Base-by-base conservation (phyloP, 2,329 filamentous ascomycete genomes). In the Bipolaris gigantea region DNA sequence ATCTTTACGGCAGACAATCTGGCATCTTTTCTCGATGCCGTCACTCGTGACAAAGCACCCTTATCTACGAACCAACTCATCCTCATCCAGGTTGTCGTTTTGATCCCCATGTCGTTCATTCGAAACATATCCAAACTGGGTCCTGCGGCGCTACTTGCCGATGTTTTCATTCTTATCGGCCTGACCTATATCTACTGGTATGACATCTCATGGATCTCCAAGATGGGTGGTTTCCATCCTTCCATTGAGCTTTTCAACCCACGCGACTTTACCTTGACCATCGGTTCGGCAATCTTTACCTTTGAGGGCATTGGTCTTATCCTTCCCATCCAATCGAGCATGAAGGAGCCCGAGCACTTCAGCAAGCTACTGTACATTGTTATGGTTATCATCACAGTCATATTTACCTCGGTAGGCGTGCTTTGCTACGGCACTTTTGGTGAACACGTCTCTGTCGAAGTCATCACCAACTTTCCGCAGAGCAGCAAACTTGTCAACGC, bases 301-400 rank as follows among this genome's bases (percentile, higher is more conserved):
- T 91, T 90, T 62, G 88, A 91, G 69, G 88, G 88, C 43, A 90
- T 91, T 42, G 88, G 88, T 1, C 82, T 91, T 21, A 89, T 91
- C 59, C 77, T 91, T 8, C 88, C 88, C 0, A 91, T 91, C 49
- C 87, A 90, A 69, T 88, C 86, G 8, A 88, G 85, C 52, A 91
- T 91, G 88, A 83, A 83, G 64, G 78, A 85, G 53, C 88, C 88
- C 0, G 78, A 89, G 57, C 80, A 85, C 16, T 91, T 91, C 63
- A 81, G 83, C 62, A 78, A 78, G 52, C 80, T 91, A 3, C 82
- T 91, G 1, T 87, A 80, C 56, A 61, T 83, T 11, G 84, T 91
- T 72, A 90, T 91, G 88, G 67, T 86, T 56, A 79, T 90, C 72
- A 89, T 90, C 69, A 90, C 88, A 3, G 71, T 86, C 59, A 82